Percentiles rank a stretch among this genome's conserved stretches.
Conservation (phyloP, 805 yeast species). For the Lipomyces spencermartinsiae region DNA sequence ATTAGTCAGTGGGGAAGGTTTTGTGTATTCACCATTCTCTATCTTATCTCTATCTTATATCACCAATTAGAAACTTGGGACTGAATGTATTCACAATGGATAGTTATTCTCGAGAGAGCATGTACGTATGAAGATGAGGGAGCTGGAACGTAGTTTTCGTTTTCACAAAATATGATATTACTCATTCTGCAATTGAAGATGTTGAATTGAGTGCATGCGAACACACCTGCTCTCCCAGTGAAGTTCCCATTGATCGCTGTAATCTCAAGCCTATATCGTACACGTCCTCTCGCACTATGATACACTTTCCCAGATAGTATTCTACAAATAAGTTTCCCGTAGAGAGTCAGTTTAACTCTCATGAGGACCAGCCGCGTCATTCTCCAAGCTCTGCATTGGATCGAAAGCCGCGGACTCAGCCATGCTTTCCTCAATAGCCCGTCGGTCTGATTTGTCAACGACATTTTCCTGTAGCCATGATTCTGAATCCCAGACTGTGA, state of each 20-base stretch:
- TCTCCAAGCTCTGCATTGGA: conserved; percentile 30
- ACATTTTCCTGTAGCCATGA: conserved; percentile 32
- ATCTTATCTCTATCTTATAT: neutral
- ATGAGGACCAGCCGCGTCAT: conserved; percentile 19
- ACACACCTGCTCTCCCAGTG: neutral
- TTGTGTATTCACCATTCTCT: neutral
- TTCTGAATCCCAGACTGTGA: conserved; percentile 36
- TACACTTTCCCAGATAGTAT: neutral
- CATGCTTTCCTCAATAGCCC: conserved; percentile 8
- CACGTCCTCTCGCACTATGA: neutral
- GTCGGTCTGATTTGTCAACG: conserved; percentile 29
- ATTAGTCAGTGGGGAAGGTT: neutral
- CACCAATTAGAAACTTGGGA: neutral
- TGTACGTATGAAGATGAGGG: neutral
- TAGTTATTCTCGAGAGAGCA: neutral
- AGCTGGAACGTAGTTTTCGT: neutral
- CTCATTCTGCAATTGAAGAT: neutral
- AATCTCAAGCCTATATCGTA: neutral
- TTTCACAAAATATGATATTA: neutral
- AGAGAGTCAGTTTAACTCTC: neutral
- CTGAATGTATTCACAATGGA: neutral
- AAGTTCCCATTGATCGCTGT: neutral
- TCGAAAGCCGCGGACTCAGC: conserved; percentile 7
- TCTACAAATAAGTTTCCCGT: neutral
- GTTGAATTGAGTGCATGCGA: neutral